phyloP scores from a whole-genome alignment of 805 yeast species.

The Saturnispora hagleri region DNA sequence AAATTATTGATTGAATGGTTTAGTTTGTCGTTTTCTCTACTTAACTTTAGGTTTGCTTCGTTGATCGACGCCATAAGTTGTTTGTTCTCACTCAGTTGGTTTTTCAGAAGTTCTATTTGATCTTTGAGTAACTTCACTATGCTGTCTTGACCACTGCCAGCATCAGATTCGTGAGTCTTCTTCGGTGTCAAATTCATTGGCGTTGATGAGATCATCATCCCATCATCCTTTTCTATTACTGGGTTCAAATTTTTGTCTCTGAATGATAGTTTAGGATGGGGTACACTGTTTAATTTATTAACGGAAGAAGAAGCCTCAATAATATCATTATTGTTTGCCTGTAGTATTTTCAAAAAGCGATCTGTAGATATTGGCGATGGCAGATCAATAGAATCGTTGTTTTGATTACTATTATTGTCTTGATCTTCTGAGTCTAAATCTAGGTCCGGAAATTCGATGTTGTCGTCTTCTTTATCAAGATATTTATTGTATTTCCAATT shows the following conservation, averaged over 20 bases:
- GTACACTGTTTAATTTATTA: neutral
- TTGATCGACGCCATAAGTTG: neutral
- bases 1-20: neutral
- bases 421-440: slow-evolving; percentile 5
- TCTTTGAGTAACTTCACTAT: neutral
- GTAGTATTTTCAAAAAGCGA: neutral
- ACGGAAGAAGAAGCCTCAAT: neutral
- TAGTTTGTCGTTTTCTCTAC: neutral
- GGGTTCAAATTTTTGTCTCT: neutral
- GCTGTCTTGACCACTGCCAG: neutral
- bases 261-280: neutral
- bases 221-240: neutral
- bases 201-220: neutral
- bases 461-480: neutral
- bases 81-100: neutral
- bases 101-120: neutral
- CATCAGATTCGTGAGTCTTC: neutral
- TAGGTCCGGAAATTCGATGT: slow-evolving; percentile 10
- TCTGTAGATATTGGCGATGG: slow-evolving; percentile 2
- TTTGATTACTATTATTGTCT: neutral
- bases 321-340: neutral
- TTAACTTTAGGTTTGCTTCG: neutral
- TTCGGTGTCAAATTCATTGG: slow-evolving; percentile 1
- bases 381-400: neutral
- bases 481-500: slow-evolving; percentile 12